These are phyloP conservation scores for Colletotrichum tofieldiae DNA, from an alignment of 2,329 filamentous ascomycete species.

Conservation along the genomic window DNA sequence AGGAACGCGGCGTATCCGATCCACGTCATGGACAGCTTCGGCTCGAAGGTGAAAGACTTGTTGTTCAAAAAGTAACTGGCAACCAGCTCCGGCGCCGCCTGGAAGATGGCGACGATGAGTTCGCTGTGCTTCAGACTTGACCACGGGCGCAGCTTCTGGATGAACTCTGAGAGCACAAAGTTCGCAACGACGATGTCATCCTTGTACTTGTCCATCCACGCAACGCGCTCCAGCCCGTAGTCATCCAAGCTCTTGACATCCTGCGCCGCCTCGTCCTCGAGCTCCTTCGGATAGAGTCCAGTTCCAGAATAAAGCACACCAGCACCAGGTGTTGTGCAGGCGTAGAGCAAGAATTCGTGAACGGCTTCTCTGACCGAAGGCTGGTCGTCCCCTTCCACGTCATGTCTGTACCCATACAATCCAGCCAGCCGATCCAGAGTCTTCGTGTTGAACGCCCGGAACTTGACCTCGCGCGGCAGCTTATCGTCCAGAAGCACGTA, in stretches of 20 bases:
- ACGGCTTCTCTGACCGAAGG: conserved; percentile 75
- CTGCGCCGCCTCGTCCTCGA: conserved; percentile 64
- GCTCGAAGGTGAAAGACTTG: conserved; percentile 87
- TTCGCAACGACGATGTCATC: conserved; percentile 84
- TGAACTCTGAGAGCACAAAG: conserved; percentile 82
- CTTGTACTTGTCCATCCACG: conserved; percentile 78
- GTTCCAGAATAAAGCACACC: conserved; percentile 83
- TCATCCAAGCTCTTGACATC: conserved; percentile 64
- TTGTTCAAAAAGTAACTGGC: conserved; percentile 90
- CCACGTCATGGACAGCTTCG: conserved; percentile 94
- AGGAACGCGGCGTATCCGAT: conserved; percentile 93
- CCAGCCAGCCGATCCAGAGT: conserved; percentile 81
- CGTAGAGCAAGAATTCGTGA: conserved; percentile 81
- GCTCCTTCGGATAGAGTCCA: conserved; percentile 87
- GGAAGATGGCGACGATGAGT: conserved; percentile 85
- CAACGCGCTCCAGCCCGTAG: conserved; percentile 77
- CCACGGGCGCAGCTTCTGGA: conserved; percentile 86
- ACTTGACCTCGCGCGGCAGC: conserved; percentile 82
- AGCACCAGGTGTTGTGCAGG: conserved; percentile 81
- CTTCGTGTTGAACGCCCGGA: conserved; percentile 81
- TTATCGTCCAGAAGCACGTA: conserved; percentile 83
- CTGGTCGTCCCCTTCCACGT: conserved; percentile 56
- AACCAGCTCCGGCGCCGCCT: conserved; percentile 86
- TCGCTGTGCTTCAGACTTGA: conserved; percentile 86
- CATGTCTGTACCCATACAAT: conserved; percentile 76